phyloP scores from a whole-genome alignment of 2,329 filamentous ascomycete species.

The Geosmithia morbida region DNA sequence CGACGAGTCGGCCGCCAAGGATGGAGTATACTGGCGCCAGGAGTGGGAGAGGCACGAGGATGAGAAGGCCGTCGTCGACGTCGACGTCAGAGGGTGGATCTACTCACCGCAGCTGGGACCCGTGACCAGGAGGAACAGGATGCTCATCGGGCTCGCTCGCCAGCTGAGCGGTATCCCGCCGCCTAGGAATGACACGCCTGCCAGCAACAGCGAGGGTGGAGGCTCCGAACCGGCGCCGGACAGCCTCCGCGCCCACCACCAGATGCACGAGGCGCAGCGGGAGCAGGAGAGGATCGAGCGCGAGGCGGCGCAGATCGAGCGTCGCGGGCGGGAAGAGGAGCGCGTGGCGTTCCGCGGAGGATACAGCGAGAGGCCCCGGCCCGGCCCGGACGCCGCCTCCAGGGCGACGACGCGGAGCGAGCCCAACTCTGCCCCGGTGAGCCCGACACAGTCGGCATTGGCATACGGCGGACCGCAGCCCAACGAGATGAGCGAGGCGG shows the following conservation, averaged over 20 bases:
- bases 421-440: conserved; percentile 25
- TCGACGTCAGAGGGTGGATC: conserved; percentile 92
- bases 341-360: conserved; percentile 54
- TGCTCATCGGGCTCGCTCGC: conserved; percentile 74
- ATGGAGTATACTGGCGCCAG: conserved; percentile 57
- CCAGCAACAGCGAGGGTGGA: conserved; percentile 6
- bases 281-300: conserved; percentile 54
- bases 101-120: conserved; percentile 77
- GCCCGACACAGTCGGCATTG: conserved; percentile 24
- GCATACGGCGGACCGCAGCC: conserved; percentile 10
- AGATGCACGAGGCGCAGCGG: conserved; percentile 27
- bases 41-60: conserved; percentile 73
- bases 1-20: conserved; percentile 5
- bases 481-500: conserved; percentile 56
- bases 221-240: background rate
- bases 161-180: conserved; percentile 77
- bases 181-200: conserved; percentile 29
- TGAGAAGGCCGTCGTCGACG: conserved; percentile 75
- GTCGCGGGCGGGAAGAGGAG: conserved; percentile 55
- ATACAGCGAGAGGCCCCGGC: conserved; percentile 54
- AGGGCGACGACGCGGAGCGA: conserved; percentile 15
- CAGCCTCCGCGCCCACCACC: conserved; percentile 9
- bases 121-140: conserved; percentile 72
- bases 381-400: conserved; percentile 19
- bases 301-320: conserved; percentile 66